Evolutionary conservation across 2,329 filamentous ascomycete genomes (phyloP).

Genomic region (Chrysoporthe deuterocubensis): DNA sequence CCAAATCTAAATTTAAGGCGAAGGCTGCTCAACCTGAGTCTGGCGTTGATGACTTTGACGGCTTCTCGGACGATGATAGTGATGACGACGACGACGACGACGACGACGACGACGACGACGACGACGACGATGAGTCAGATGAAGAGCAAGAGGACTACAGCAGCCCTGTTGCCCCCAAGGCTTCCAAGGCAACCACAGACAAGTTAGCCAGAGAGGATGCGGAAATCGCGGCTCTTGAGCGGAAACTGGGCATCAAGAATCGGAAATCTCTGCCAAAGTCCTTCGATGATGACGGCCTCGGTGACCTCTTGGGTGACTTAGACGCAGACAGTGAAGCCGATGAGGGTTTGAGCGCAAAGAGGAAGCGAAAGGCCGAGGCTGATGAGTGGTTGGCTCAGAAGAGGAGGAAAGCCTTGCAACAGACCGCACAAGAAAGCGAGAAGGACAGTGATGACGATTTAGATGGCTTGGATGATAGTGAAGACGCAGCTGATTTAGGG

Average conservation of each 20-base stretch:
- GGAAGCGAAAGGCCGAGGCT: conserved; percentile 62
- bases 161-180: conserved; percentile 24
- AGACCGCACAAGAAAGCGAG: conserved; percentile 31
- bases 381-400: conserved; percentile 66
- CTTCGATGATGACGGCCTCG: conserved; percentile 82
- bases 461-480: conserved; percentile 36
- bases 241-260: conserved; percentile 80
- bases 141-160: conserved; percentile 33
- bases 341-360: conserved; percentile 55
- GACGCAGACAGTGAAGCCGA: conserved; percentile 55
- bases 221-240: conserved; percentile 86
- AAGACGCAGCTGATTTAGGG: conserved; percentile 30
- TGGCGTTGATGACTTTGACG: conserved; percentile 33
- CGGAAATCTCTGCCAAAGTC: conserved; percentile 74
- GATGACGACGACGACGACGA: conserved; percentile 28
- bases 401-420: conserved; percentile 49
- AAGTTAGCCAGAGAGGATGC: conserved; percentile 80
- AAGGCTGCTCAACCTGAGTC: conserved; percentile 28
- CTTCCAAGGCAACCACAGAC: conserved; percentile 53
- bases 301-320: conserved; percentile 74
- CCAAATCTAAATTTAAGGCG: not conserved
- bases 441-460: conserved; percentile 37
- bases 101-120: conserved; percentile 32
- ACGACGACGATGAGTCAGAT: conserved; percentile 13
- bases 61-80: conserved; percentile 21